Base-by-base conservation (phyloP, 2,329 filamentous ascomycete genomes). In the Gaeumannomyces tritici region DNA sequence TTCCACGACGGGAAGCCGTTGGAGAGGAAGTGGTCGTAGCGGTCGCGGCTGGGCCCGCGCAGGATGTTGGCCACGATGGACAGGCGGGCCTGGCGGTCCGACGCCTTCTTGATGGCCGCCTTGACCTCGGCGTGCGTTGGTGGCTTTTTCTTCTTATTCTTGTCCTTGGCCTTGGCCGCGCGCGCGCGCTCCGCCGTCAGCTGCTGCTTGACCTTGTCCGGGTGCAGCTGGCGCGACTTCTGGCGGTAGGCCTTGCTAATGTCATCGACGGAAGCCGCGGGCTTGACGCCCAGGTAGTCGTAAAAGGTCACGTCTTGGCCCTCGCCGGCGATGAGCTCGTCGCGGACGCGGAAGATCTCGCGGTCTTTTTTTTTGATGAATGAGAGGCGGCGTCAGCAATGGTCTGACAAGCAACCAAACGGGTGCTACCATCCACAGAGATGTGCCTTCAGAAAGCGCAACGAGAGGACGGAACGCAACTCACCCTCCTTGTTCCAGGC, bases 1-100 rank as follows among this genome's bases (percentile, higher is more conserved):
- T 93, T 93, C 95, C 95, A 99, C 62, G 85, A 86, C 35, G 95
- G 95, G 79, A 99, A 99, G 65, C 95, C 95, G 75, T 98, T 92
- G 73, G 80, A 78, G 64, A 98, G 77, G 79, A 98, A 99, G 75
- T 97, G 89, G 74, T 99, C 93, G 76, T 99, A 99, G 66, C 95
- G 89, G 68, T 91, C 89, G 66, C 95, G 85, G 62, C 84, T 84
- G 3, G 89, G 80, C 1, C 93, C 91, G 69, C 90, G 87, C 61
- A 99, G 87, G 71, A 99, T 89, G 71, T 91, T 89, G 68, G 88
- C 87, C 62, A 98, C 89, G 70, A 96, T 84, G 65, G 89, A 89
- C 55, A 99, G 83, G 55, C 93, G 87, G 64, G 91, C 86, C 77
- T 96, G 95, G 67, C 90, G 86, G 69, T 93, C 89, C 29, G 86